Evolutionary conservation across 2,329 filamentous ascomycete genomes (phyloP).

Genomic region (Xylariales sp.): DNA sequence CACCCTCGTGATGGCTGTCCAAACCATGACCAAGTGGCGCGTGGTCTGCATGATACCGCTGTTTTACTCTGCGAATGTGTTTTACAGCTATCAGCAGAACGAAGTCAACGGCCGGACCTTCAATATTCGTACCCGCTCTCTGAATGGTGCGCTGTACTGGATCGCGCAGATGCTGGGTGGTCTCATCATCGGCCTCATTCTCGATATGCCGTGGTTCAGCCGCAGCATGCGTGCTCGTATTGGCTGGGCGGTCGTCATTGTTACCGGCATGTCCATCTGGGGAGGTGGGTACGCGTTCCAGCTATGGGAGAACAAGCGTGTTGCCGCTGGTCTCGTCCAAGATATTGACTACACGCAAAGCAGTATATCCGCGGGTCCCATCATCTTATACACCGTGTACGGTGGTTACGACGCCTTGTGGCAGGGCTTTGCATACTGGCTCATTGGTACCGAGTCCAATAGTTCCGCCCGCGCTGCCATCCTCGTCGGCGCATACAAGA

Average conservation of each 20-base stretch:
- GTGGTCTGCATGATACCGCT: conserved; percentile 34
- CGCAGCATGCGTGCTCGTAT: conserved; percentile 33
- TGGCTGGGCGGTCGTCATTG: conserved; percentile 32
- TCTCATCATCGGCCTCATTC: conserved; percentile 32
- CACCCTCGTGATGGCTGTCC: conserved; percentile 25
- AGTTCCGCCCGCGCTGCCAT: conserved; percentile 30
- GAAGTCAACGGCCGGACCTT: conserved; percentile 36
- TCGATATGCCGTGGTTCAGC: conserved; percentile 34
- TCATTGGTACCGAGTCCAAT: conserved; percentile 37
- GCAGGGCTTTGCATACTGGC: conserved; percentile 37
- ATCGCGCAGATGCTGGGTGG: conserved; percentile 37
- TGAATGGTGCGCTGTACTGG: conserved; percentile 36
- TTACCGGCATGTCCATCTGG: conserved; percentile 30
- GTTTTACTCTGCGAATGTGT: conserved; percentile 36
- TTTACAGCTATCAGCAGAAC: conserved; percentile 39
- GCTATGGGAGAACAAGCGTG: conserved; percentile 34
- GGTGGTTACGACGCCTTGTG: conserved; percentile 34
- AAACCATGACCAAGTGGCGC: conserved; percentile 34
- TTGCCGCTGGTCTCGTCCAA: conserved; percentile 28
- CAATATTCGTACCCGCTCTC: conserved; percentile 36
- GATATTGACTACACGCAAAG: conserved; percentile 34
- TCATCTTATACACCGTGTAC: conserved; percentile 35
- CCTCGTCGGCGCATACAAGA: conserved; percentile 36
- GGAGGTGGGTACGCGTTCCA: conserved; percentile 36
- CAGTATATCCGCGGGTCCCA: conserved; percentile 25